Base-by-base conservation (phyloP, 2,329 filamentous ascomycete species). In the Trichoderma oligosporum region DNA sequence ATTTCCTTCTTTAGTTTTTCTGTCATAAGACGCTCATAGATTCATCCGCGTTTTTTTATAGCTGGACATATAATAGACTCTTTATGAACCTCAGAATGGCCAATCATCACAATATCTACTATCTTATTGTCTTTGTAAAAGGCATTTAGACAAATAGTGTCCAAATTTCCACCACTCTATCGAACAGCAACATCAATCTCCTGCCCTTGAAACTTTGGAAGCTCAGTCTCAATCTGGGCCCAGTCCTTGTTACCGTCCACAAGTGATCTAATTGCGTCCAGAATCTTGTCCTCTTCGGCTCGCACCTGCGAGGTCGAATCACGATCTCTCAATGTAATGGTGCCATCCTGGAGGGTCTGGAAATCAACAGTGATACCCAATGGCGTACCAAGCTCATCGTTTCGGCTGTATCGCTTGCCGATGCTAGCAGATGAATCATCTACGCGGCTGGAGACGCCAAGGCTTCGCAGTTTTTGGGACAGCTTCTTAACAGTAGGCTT, bases 291-390 rank as follows among this genome's bases (percentile, higher is more conserved):
- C 70, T 94, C 83, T 61, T 84, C 85, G 9, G 89, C 89, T 60
- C 94, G 87, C 58, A 97, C 91, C 76, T 97, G 93, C 71, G 86
- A 88, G 54, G 90, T 97, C 39, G 87, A 88, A 76, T 97, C 94
- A 62, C 91, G 86, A 72, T 97, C 93, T 69, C 93, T 82, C 63
- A 97, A 82, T 1, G 93, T 97, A 69, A 95, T 83, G 7, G 88
- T 88, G 70, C 84, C 84, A 71, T 97, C 91, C 74, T 96, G 85
- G 64, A 96, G 78, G 46, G 90, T 95, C 79, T 97, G 90, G 82
- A 97, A 97, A 73, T 97, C 93, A 60, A 97, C 84, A 0, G 93
- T 97, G 73, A 97, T 86, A 70, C 91, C 93, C 63, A 97, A 86
- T 7, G 93, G 91, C 42, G 94, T 97, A 67, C 93, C 94, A 59